These are phyloP conservation scores for Sugiyamaella sp. DNA, from an alignment of 1,139 yeast genomes.

Conservation along the genomic window DNA sequence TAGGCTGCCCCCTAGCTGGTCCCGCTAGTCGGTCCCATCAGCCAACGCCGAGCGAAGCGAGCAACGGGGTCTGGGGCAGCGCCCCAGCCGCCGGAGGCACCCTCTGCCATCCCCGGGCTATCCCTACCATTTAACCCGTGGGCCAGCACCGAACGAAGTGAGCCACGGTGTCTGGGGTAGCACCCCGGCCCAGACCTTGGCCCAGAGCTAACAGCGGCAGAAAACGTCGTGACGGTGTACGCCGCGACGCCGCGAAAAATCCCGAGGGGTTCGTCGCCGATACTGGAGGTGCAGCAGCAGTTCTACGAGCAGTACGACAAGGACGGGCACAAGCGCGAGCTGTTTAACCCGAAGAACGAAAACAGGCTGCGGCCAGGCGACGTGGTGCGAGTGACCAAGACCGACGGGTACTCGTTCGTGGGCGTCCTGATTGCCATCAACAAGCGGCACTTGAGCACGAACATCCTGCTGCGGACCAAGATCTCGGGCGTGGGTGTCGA, in stretches of 20 bases:
- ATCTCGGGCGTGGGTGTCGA: slow-evolving; percentile 80
- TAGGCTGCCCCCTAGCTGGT: too few species aligned
- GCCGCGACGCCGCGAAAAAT: slow-evolving; percentile 39
- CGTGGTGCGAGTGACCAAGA: slow-evolving; percentile 72
- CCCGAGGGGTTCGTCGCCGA: slow-evolving; percentile 52
- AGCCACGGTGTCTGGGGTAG: neutral
- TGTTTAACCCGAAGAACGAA: slow-evolving; percentile 56
- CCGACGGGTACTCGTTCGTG: slow-evolving; percentile 66
- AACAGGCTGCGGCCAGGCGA: slow-evolving; percentile 74
- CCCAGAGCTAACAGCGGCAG: slow-evolving; percentile 6
- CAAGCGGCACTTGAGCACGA: slow-evolving; percentile 69
- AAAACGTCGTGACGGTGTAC: slow-evolving; percentile 42
- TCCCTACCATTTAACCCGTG: too few species aligned
- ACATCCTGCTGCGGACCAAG: slow-evolving; percentile 76
- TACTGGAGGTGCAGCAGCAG: slow-evolving; percentile 53
- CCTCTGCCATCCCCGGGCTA: too few species aligned
- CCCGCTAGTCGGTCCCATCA: too few species aligned
- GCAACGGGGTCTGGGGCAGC: neutral
- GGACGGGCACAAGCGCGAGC: slow-evolving; percentile 67
- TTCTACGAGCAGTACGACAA: slow-evolving; percentile 67
- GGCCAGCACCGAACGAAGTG: neutral
- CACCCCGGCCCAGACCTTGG: neutral
- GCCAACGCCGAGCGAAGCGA: slow-evolving; percentile 1
- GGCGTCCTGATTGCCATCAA: slow-evolving; percentile 81
- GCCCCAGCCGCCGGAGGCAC: slow-evolving; percentile 1